A percentile compares a stretch with the other conserved stretches of the same genome.
Evolutionary conservation across 148 eudicot species (phyloP).

Genomic region (Linanthus parryae): DNA sequence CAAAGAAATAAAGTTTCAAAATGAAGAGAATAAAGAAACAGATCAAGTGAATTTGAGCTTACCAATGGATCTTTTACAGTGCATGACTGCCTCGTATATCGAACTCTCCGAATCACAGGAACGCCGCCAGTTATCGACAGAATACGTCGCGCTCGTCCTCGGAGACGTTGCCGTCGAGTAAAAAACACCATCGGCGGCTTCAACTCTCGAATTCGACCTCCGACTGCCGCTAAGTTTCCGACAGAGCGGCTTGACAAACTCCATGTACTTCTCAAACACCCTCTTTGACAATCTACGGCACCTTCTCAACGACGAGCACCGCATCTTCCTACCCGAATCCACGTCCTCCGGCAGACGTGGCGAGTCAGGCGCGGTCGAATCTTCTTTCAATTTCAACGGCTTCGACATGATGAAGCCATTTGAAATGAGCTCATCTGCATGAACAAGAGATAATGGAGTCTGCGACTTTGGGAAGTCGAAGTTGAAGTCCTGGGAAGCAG

Average conservation of each 20-base stretch:
- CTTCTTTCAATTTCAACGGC: slow-evolving; percentile 24
- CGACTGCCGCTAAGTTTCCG: slow-evolving; percentile 37
- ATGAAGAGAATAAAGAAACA: not conserved
- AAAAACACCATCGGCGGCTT: slow-evolving; percentile 17
- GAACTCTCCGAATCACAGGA: slow-evolving; percentile 90
- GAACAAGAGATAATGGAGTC: slow-evolving; percentile 32
- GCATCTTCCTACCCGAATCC: slow-evolving; percentile 23
- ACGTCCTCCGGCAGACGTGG: slow-evolving; percentile 18
- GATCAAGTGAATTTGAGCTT: slow-evolving; percentile 10
- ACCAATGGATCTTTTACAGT: slow-evolving; percentile 79
- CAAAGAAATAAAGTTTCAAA: not conserved
- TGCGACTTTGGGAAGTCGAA: slow-evolving; percentile 43
- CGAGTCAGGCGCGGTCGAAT: slow-evolving; percentile 16
- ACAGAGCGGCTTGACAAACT: slow-evolving; percentile 38
- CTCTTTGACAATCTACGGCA: slow-evolving; percentile 52
- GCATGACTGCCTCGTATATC: slow-evolving; percentile 87
- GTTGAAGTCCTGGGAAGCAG: slow-evolving; percentile 42
- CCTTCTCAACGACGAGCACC: slow-evolving; percentile 48
- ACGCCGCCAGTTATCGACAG: slow-evolving; percentile 46
- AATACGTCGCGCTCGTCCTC: slow-evolving; percentile 45
- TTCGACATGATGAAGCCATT: slow-evolving; percentile 53
- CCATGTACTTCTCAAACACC: slow-evolving; percentile 48
- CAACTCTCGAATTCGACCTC: slow-evolving; percentile 25
- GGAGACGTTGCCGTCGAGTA: slow-evolving; percentile 44
- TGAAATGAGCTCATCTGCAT: slow-evolving; percentile 70